Base-by-base conservation (phyloP, 2,329 filamentous ascomycete genomes). In the Fusarium staphyleae region DNA sequence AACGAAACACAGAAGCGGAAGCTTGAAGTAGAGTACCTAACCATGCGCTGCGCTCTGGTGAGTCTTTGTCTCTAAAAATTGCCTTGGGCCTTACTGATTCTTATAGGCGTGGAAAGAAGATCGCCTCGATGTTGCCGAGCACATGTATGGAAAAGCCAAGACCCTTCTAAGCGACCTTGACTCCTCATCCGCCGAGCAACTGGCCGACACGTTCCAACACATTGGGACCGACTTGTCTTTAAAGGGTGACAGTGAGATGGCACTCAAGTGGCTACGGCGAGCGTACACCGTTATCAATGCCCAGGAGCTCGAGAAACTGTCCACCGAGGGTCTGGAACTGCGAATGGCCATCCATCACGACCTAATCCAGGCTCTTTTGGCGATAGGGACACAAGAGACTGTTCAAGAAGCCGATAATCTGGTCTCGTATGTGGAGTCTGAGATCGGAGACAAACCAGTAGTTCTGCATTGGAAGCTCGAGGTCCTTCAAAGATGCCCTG, bases 41-140 rank as follows among this genome's bases (percentile, higher is more conserved):
- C 86, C 4, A 71, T 91, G 53, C 81, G 89, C 26, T 85, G 85
- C 30, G 79, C 81, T 26, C 70, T 95, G 72, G 91, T 91, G 73
- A 70, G 79, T 42, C 30, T 56, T 26, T 46, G 2, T 45, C 34
- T 62, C n/a, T 6, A 30, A 0, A 13, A 15, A 4, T 18, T 4
- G 53, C 52, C 10, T 19, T 18, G 33, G 9, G 28, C 40, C 10
- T 35, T 24, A 18, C 66, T 72, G 42, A 70, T 44, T 2, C 10
- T 3, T 13, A 14, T 39, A 93, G 90, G 83, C 87, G 24, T 96
- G 88, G 86, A 85, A 86, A 63, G 87, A 92, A 67, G 79, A 84
- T 33, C 83, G 87, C 33, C 77, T 89, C 12, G 89, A 93, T 51
- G 82, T 92, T 40, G 90, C 90, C 22, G 90, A 96, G 48, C 85